These are phyloP conservation scores for Pseudocercospora crystallina DNA, from an alignment of 2,329 filamentous ascomycete genomes.

Conservation along the genomic window DNA sequence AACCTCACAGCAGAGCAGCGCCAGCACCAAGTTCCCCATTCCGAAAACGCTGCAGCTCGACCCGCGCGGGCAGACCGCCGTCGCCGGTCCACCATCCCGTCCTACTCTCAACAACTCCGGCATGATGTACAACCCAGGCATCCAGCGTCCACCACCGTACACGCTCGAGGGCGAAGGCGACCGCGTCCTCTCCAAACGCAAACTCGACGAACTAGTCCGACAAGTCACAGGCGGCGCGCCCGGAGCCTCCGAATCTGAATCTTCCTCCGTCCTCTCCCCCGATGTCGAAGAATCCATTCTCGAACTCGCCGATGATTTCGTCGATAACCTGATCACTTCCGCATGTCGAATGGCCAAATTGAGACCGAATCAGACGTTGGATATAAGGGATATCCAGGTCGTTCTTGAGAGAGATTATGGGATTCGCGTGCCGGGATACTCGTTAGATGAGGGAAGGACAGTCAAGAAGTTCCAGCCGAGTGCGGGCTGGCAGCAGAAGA, in stretches of 20 bases:
- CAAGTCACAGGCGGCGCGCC: slow-evolving; percentile 86
- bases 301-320: slow-evolving; percentile 87
- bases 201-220: slow-evolving; percentile 89
- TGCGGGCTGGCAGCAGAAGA: slow-evolving; percentile 88
- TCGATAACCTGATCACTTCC: slow-evolving; percentile 83
- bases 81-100: slow-evolving; percentile 68
- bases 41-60: slow-evolving; percentile 75
- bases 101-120: slow-evolving; percentile 86
- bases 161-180: slow-evolving; percentile 90
- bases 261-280: slow-evolving; percentile 67
- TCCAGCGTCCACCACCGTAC: slow-evolving; percentile 77
- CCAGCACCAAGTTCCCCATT: slow-evolving; percentile 72
- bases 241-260: slow-evolving; percentile 62
- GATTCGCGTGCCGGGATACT: slow-evolving; percentile 85
- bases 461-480: slow-evolving; percentile 91
- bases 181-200: slow-evolving; percentile 94
- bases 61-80: slow-evolving; percentile 71
- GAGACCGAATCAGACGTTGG: slow-evolving; percentile 83
- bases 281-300: slow-evolving; percentile 97
- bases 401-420: slow-evolving; percentile 65
- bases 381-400: slow-evolving; percentile 66
- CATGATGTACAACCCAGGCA: slow-evolving; percentile 82
- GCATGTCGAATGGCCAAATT: slow-evolving; percentile 93
- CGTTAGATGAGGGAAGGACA: slow-evolving; percentile 88
- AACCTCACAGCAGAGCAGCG: slow-evolving; percentile 29